Evolutionary conservation across 2,329 filamentous ascomycete genomes (phyloP), one percentile per base, ranked within the genome.

Genomic region (Fusarium piperis): DNA sequence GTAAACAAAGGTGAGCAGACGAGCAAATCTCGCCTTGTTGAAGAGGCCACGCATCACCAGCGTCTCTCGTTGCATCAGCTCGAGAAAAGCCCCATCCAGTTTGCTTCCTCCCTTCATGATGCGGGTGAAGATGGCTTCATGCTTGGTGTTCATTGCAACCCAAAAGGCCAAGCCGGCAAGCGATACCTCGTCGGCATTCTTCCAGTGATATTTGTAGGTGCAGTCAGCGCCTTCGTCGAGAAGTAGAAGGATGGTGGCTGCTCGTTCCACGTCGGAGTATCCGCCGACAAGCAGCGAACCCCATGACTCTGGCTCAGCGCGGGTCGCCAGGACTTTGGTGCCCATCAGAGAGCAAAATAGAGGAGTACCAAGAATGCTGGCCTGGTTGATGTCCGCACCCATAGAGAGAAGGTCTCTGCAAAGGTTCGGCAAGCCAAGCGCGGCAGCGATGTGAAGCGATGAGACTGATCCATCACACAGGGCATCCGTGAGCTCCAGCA

Each of bases 261-360:
- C 69, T 13, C 71, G 73, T 18, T 74, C 58, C 5, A 39, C 30
- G 13, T 58, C 58, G 4, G 38, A 67, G 10, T 75, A 59, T 1
- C 55, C 35, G 1, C 46, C 44, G 16, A 67, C 44, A 12, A 79
- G 68, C 0, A 77, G 39, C 15, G 60, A 61, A 28, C 35, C 51
- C 78, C 65, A 79, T 4, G 55, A 78, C 4, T 72, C 61, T 28
- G 76, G 74, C 10, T 73, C 59, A 9, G 59, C 44, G 4, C 67
- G 61, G 7, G 66, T 70, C 1, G 59, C 48, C 2, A 80, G 68
- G 2, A 78, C 77, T 28, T 73, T 67, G 6, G 74, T 74, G 1
- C 81, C 81, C 3, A 80, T 67, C 3, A 83, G 70, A 8, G 81
- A 77, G 41, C 81, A 83, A 52, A 77, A 80, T 4, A 82, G 60